Percentiles rank a stretch among this genome's conserved stretches.
Evolutionary conservation across 768 basidiomycete species (phyloP).

Genomic region (Amanita pallidorosea): DNA sequence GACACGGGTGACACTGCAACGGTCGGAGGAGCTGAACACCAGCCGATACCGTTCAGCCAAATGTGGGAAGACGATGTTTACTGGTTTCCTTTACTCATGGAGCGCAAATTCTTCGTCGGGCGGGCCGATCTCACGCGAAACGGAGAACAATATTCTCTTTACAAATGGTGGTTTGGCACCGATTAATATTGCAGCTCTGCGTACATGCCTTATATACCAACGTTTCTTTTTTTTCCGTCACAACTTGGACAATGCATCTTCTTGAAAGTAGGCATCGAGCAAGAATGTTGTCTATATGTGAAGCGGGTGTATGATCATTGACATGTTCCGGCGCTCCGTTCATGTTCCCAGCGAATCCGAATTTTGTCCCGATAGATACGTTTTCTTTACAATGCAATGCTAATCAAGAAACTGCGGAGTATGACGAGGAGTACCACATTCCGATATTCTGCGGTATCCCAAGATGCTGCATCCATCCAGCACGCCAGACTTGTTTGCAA

Average conservation of each 20-base stretch:
- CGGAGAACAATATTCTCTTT: constrained; percentile 19
- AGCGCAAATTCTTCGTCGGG: constrained; percentile 28
- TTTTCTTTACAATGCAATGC: too few relatives aligned
- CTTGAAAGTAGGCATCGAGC: constrained; percentile 31
- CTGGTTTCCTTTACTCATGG: constrained; percentile 59
- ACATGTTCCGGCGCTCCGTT: too few relatives aligned
- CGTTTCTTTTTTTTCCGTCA: not conserved
- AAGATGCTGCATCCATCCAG: too few relatives aligned
- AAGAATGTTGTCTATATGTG: too few relatives aligned
- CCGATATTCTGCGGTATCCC: too few relatives aligned
- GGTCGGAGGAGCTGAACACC: constrained; percentile 8
- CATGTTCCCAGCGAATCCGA: too few relatives aligned
- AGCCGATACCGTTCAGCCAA: constrained; percentile 47
- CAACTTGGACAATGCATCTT: constrained; percentile 18
- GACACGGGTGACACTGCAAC: constrained; percentile 15
- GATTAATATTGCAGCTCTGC: constrained; percentile 2
- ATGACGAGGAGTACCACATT: too few relatives aligned
- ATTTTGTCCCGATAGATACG: too few relatives aligned
- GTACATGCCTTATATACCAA: not conserved
- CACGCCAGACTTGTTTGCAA: too few relatives aligned
- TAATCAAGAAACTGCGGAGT: too few relatives aligned
- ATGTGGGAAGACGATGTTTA: constrained; percentile 54
- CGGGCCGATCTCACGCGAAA: constrained; percentile 31
- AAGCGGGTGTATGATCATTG: too few relatives aligned
- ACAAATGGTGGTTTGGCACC: constrained; percentile 36